Conservation (phyloP, 208 protist genomes). For the Acanthamoeba lenticulata region DNA sequence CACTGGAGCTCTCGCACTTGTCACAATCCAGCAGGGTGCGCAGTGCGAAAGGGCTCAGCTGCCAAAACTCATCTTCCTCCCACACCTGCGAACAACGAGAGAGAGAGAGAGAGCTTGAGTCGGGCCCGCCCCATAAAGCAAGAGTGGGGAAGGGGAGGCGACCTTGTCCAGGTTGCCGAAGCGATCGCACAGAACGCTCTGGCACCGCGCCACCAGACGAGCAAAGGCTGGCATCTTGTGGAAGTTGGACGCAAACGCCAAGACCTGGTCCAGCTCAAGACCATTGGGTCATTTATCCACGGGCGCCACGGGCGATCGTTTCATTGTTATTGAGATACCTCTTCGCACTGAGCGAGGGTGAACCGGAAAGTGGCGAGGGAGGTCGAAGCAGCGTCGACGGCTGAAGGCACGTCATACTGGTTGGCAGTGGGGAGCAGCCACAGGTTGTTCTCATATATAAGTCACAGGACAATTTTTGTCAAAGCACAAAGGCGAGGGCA, state of each 20-base stretch:
- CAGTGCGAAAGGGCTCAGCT: not conserved
- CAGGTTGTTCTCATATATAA: too few relatives aligned
- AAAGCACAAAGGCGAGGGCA: too few relatives aligned
- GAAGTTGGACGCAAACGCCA: not conserved
- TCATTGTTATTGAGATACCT: not conserved
- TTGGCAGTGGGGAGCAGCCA: too few relatives aligned
- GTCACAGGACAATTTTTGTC: too few relatives aligned
- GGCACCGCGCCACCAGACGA: not conserved
- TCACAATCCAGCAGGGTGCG: not conserved
- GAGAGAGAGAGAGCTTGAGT: not conserved
- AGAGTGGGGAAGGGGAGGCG: not conserved
- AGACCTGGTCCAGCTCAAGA: not conserved
- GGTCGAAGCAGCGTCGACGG: not conserved
- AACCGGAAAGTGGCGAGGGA: not conserved
- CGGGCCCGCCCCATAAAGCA: not conserved
- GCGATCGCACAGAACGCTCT: not conserved
- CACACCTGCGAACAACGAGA: not conserved
- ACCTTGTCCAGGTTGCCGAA: slow-evolving; percentile 23
- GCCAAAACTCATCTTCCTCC: not conserved
- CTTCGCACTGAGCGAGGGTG: not conserved
- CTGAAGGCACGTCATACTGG: not conserved
- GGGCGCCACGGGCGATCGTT: too few relatives aligned
- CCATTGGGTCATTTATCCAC: not conserved
- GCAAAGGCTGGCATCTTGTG: not conserved
- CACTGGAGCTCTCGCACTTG: not conserved